Conservation (phyloP, 2,329 filamentous ascomycete species). For the Aspergillus puulaauensis region DNA sequence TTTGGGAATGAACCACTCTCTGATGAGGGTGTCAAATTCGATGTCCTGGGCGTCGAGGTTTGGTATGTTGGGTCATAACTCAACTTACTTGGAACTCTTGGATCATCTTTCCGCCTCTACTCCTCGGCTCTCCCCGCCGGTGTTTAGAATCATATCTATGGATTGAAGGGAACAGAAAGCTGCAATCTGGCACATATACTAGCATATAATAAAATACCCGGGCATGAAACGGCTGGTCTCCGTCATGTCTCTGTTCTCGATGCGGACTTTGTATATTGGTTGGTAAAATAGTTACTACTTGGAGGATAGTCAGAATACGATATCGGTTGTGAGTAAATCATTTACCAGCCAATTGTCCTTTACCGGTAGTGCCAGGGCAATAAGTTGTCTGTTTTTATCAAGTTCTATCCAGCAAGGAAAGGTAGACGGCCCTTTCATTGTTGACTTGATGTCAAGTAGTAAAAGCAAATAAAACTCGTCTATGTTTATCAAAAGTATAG, state of each 20-base stretch:
- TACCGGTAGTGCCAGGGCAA: no score
- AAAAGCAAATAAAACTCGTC: no score
- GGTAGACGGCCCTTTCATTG: no score
- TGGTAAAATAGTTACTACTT: not conserved
- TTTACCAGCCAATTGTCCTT: no score
- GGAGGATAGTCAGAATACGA: no score
- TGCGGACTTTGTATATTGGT: not conserved
- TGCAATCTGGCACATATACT: not conserved
- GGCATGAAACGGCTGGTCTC: slow-evolving; percentile 12
- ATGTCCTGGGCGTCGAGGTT: slow-evolving; percentile 84
- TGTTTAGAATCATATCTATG: not conserved
- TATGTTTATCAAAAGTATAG: not conserved
- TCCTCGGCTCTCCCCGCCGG: not conserved
- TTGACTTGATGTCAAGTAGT: no score
- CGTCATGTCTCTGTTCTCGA: slow-evolving; percentile 3
- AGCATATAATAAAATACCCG: slow-evolving; percentile 12
- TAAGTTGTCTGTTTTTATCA: no score
- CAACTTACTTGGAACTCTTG: not conserved
- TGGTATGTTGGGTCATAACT: slow-evolving; percentile 73
- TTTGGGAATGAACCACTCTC: slow-evolving; percentile 95
- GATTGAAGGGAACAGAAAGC: not conserved
- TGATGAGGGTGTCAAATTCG: slow-evolving; percentile 89
- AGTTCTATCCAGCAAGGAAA: no score
- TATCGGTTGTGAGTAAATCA: no score
- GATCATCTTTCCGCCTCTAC: not conserved